A percentile compares a stretch with the other conserved stretches of the same genome.
Evolutionary conservation across 345 rosid genomes (phyloP).

Genomic region (Alliaria petiolata): DNA sequence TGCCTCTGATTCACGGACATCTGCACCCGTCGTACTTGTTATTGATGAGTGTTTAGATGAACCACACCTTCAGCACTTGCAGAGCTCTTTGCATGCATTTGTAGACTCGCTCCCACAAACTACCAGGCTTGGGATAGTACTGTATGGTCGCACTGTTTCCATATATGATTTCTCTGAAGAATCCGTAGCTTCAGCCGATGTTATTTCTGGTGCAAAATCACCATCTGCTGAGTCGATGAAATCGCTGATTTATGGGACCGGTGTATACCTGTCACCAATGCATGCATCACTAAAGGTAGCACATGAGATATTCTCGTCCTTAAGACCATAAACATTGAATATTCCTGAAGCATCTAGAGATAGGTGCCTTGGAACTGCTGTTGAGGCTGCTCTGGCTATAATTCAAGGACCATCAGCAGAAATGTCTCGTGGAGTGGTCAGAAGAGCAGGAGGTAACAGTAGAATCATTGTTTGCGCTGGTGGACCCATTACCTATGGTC

Average conservation of each 20-base stretch:
- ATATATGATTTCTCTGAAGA: slow-evolving; percentile 93
- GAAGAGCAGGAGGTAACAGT: slow-evolving; percentile 86
- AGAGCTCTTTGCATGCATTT: slow-evolving; percentile 96
- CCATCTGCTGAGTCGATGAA: slow-evolving; percentile 75
- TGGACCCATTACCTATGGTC: slow-evolving; percentile 93
- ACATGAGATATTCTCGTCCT: slow-evolving; percentile 83
- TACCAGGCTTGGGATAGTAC: slow-evolving; percentile 79
- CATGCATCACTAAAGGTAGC: slow-evolving; percentile 94
- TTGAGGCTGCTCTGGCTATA: slow-evolving; percentile 87
- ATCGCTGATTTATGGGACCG: slow-evolving; percentile 83
- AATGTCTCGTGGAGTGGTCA: slow-evolving; percentile 77
- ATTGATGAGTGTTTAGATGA: slow-evolving; percentile 97
- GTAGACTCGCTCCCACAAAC: slow-evolving; percentile 75
- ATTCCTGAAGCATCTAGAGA: slow-evolving; percentile 86
- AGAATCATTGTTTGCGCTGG: slow-evolving; percentile 91
- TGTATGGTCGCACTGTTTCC: slow-evolving; percentile 83
- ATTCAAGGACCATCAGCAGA: slow-evolving; percentile 94
- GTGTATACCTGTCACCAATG: slow-evolving; percentile 91
- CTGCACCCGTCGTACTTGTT: slow-evolving; percentile 86
- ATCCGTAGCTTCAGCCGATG: slow-evolving; percentile 93
- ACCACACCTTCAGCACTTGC: slow-evolving; percentile 90
- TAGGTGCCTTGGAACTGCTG: slow-evolving; percentile 85
- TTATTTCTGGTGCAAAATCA: slow-evolving; percentile 84
- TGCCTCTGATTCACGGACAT: slow-evolving; percentile 78
- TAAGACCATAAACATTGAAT: slow-evolving; percentile 72